Evolutionary conservation across 768 basidiomycete species (phyloP).

Genomic region (Scleroderma citrinum): DNA sequence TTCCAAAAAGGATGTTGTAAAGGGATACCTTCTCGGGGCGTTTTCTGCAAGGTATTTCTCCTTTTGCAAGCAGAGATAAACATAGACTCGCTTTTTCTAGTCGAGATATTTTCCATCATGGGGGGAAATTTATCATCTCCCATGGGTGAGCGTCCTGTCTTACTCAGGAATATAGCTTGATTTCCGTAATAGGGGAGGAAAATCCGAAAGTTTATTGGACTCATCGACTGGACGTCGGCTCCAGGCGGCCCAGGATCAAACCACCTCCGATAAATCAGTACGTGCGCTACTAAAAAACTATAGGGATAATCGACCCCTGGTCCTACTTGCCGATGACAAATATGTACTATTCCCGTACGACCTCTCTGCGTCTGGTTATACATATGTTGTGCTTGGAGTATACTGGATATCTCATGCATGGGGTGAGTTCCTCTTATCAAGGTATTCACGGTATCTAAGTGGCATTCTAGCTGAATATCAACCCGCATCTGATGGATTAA

Average conservation of each 20-base stretch:
- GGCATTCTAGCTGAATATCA: conserved; percentile 52
- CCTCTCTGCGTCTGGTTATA: conserved; percentile 41
- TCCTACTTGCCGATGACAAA: conserved; percentile 67
- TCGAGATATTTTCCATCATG: conserved; percentile 60
- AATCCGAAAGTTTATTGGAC: conserved; percentile 50
- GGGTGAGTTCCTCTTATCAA: conserved; percentile 23
- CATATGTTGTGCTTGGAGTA: conserved; percentile 49
- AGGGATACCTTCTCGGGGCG: conserved; percentile 72
- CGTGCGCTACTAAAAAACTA: conserved; percentile 60
- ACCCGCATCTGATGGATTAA: conserved; percentile 38
- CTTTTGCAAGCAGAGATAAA: conserved; percentile 1
- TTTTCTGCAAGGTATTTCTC: conserved; percentile 55
- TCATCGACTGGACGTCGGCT: conserved; percentile 33
- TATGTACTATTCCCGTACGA: conserved; percentile 72
- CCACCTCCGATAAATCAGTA: conserved; percentile 63
- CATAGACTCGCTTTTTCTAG: conserved; percentile 32
- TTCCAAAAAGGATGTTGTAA: conserved; percentile 49
- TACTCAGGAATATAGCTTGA: not conserved
- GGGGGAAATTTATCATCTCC: conserved; percentile 70
- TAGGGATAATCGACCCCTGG: conserved; percentile 50
- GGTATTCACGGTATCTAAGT: conserved; percentile 12
- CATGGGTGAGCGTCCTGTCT: conserved; percentile 55
- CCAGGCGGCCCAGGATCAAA: conserved; percentile 56
- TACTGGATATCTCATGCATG: conserved; percentile 65
- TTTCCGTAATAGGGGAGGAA: conserved; percentile 51